Conservation (phyloP, 1,284 basidiomycete species). For the Cerioporus squamosus region DNA sequence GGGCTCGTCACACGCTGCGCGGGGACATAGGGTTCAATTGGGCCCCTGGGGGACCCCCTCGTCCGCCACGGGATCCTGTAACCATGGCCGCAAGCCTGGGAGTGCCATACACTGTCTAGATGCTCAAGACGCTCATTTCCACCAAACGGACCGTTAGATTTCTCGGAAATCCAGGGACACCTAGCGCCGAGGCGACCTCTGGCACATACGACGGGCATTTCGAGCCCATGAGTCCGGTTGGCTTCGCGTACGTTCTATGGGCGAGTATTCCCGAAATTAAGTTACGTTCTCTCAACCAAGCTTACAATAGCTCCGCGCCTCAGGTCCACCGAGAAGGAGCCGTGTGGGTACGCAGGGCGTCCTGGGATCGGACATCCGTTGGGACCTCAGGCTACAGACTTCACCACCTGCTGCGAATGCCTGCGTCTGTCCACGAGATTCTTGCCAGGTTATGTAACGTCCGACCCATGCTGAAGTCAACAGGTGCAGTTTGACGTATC, state of each 20-base stretch:
- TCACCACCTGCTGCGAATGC: too few relatives aligned
- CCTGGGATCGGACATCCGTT: not conserved
- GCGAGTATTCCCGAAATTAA: conserved; percentile 8
- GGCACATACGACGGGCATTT: not conserved
- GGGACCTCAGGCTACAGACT: too few relatives aligned
- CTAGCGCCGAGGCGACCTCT: not conserved
- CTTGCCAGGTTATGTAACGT: not conserved
- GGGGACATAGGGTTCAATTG: too few relatives aligned
- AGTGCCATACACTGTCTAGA: too few relatives aligned
- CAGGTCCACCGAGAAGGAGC: conserved; percentile 10
- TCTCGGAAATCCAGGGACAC: not conserved
- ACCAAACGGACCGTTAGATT: too few relatives aligned
- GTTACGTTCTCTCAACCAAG: not conserved
- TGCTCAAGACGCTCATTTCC: too few relatives aligned
- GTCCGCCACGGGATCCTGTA: too few relatives aligned
- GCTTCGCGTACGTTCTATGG: not conserved
- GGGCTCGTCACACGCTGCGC: too few relatives aligned
- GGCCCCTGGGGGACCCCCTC: too few relatives aligned
- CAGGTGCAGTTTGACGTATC: not conserved
- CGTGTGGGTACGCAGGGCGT: not conserved
- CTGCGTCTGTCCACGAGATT: too few relatives aligned
- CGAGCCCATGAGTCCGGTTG: not conserved
- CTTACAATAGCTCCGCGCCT: not conserved
- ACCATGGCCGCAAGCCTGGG: too few relatives aligned
- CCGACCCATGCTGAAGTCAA: not conserved